Base-by-base conservation (phyloP, 129 eudicot genomes). In the Scalesia atractyloides region DNA sequence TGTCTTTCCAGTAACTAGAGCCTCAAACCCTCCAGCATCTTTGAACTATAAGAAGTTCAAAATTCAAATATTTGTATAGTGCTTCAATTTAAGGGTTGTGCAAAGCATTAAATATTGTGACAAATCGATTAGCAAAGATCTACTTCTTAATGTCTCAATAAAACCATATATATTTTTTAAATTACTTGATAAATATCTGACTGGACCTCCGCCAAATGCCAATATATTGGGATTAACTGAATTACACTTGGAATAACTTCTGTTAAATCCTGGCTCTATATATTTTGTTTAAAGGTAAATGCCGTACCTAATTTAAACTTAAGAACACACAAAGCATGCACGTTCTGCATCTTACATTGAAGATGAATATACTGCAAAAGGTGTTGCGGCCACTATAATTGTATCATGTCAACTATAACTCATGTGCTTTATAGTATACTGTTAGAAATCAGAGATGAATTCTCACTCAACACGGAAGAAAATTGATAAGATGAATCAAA, bases 1-100 rank as follows among this genome's bases (percentile, higher is more conserved):
- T 5, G 85, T 81, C 67, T 67, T 89, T 63, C 96, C 96, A 15
- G 83, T 53, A 37, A 87, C 82, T 73, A 89, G 77, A 30, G 96
- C 88, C 73, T 84, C 95, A 77, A 93, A 93, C 12, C 96, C 98
- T 39, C 98, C 98, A 71, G 98, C 89, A 85, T 89, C 98, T 79
- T 89, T 87, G 80, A 93, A 78, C 98, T 93, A 61, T 56, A 57
- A 50, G 63, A 44, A 47, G 52, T 14, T 62, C 16, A 48, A 39
- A 14, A 50, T 6, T 50, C 56, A 50, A n/a, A 6, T 17, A 50
- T 56, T 78, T 59, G 54, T 64, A 15, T 9, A 26, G 16, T 59
- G 52, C 56, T 76, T 70, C 30, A 36, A 22, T 19, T 62, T 30
- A 54, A 74, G 3, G 13, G 30, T 36, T 73, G 46, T 22, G 53